Evolutionary conservation across 73 alveolate species (phyloP).

Genomic region (Paramecium biaurelia): DNA sequence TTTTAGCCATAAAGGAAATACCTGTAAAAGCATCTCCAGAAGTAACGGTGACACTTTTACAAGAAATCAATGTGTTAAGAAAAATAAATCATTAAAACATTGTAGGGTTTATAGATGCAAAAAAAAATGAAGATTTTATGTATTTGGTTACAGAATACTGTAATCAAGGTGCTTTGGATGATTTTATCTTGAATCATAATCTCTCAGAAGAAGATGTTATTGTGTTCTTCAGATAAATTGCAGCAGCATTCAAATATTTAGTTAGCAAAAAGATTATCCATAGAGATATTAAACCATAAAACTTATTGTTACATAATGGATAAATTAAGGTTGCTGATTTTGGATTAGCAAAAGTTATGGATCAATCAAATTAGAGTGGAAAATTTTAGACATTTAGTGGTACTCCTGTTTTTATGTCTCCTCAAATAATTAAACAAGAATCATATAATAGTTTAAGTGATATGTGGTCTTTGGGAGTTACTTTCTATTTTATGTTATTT

Average conservation of each 20-base stretch:
- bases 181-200: constrained; percentile 24
- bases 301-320: constrained; percentile 34
- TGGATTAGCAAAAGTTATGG: constrained; percentile 60
- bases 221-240: constrained; percentile 28
- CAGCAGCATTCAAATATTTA: constrained; percentile 49
- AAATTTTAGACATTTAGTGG: constrained; percentile 46
- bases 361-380: not conserved
- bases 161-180: constrained; percentile 66
- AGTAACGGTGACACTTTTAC: constrained; percentile 80
- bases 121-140: constrained; percentile 60
- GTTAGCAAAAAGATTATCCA: constrained; percentile 26
- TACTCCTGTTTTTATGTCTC: constrained; percentile 56
- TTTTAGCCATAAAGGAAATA: constrained; percentile 56
- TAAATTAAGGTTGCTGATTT: constrained; percentile 54
- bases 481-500: constrained; percentile 52
- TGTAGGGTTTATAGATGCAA: constrained; percentile 77
- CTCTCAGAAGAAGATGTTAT: constrained; percentile 55
- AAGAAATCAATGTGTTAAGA: constrained; percentile 72
- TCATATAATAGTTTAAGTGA: constrained; percentile 57
- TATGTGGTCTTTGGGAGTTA: constrained; percentile 65
- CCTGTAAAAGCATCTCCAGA: constrained; percentile 73
- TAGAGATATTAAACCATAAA: constrained; percentile 58
- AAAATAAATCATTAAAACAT: constrained; percentile 75
- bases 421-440: constrained; percentile 31
- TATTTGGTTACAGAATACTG: constrained; percentile 71